These are phyloP conservation scores for Aurinia saxatilis DNA, from an alignment of 345 rosid species.

Conservation along the genomic window DNA sequence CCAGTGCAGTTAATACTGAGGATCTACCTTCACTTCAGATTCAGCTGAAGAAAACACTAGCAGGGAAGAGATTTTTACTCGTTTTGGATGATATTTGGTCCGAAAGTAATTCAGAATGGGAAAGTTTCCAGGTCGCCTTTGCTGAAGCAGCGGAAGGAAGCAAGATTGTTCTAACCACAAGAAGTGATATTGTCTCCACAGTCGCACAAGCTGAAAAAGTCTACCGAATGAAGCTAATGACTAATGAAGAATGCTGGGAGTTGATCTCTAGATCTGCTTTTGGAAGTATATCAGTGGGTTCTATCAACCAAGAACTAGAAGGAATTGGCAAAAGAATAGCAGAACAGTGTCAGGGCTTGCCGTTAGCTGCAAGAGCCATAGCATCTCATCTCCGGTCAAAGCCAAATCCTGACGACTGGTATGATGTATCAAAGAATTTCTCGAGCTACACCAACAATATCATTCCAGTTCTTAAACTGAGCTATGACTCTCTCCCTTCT, in stretches of 20 bases:
- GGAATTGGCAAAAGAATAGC: constrained; percentile 31
- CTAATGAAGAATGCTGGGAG: constrained; percentile 36
- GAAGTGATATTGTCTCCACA: constrained; percentile 22
- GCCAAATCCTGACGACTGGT: constrained; percentile 17
- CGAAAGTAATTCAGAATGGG: constrained; percentile 30
- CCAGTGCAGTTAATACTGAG: constrained; percentile 11
- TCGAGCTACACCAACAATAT: constrained; percentile 3
- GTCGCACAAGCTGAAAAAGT: constrained; percentile 14
- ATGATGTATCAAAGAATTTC: constrained; percentile 21
- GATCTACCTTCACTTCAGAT: constrained; percentile 33
- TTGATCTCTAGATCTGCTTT: constrained; percentile 22
- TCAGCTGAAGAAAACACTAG: constrained; percentile 20
- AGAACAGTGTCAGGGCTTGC: constrained; percentile 34
- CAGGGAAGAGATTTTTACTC: constrained; percentile 32
- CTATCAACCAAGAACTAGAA: constrained; percentile 21
- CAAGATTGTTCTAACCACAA: constrained; percentile 42
- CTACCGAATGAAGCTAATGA: constrained; percentile 18
- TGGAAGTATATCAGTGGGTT: constrained; percentile 15
- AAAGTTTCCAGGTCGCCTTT: constrained; percentile 19
- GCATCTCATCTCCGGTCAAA: constrained; percentile 26
- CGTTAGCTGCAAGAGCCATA: constrained; percentile 34
- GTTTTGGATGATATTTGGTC: constrained; percentile 44
- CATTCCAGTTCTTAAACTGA: constrained; percentile 24
- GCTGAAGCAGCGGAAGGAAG: constrained; percentile 28
- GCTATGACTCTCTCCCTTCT: constrained; percentile 29